These are phyloP conservation scores for Gossypium gossypioides DNA, from an alignment of 441 rosid genomes.

Conservation along the genomic window DNA sequence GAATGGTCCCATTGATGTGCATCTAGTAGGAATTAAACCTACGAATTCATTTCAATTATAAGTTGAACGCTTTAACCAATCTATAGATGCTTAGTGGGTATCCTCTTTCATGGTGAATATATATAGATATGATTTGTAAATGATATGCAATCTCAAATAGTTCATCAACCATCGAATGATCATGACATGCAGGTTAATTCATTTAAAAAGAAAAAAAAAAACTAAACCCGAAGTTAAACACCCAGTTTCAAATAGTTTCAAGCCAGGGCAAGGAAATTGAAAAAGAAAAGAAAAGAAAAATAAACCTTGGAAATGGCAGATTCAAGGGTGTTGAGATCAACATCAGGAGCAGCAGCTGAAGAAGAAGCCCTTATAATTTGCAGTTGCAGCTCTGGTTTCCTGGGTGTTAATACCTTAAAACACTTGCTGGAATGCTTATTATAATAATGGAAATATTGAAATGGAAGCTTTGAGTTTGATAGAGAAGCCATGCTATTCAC, in stretches of 20 bases:
- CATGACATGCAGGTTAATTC: background rate
- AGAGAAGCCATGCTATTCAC: constrained; percentile 9
- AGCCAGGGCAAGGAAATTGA: background rate
- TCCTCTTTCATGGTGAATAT: no score
- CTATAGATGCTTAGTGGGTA: no score
- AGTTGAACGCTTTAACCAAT: no score
- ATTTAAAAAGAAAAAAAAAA: background rate
- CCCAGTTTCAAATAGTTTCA: background rate
- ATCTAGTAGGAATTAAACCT: no score
- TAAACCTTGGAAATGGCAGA: constrained; percentile 49
- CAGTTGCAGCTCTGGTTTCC: background rate
- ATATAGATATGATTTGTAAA: no score
- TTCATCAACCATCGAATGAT: background rate
- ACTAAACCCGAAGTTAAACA: background rate
- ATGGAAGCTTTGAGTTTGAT: constrained; percentile 9
- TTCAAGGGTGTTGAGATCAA: constrained; percentile 42
- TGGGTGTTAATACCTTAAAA: constrained; percentile 5
- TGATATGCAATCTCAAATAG: no score
- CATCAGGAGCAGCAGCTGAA: constrained; percentile 23
- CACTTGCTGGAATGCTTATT: background rate
- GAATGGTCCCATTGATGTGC: no score
- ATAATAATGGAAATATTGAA: background rate
- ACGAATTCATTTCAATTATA: no score
- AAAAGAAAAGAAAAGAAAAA: background rate
- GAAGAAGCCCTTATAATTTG: constrained; percentile 22